Evolutionary conservation across 805 yeast genomes (phyloP), one percentile per base, ranked within the genome.

Genomic region (Candida ascalaphidarum): DNA sequence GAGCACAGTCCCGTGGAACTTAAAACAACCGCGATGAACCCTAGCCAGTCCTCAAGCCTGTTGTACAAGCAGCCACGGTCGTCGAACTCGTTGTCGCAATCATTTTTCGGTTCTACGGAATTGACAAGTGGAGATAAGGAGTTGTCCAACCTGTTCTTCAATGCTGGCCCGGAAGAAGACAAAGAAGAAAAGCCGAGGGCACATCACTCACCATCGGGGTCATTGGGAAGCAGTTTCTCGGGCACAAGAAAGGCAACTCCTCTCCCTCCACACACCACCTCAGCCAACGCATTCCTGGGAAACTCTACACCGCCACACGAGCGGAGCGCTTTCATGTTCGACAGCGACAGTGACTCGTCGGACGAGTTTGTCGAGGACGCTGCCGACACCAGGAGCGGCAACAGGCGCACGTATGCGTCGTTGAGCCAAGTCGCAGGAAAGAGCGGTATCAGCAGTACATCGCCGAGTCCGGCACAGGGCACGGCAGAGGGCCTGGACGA

Each of bases 401-500:
- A 37, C 16, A 44, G 50, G 15, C 37, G 48, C 14, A 65, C 69
- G 29, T 67, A 58, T 36, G 62, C 68, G 14, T 59, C 72, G 2
- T 44, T 68, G 25, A 62, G 68, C 30, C 72, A 67, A 35, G 73
- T 72, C 14, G 77, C 77, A 2, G 74, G 66, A 17, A 50, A 48
- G 27, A 60, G 48, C 33, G 65, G 66, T 4, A 54, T 58, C 23
- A 33, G 44, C 14, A 45, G 47, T 25, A 49, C 59, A 1, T 36
- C 54, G n/a, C 47, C 55, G 2, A 56, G 48, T 14, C 34, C 18
- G 8, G 26, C 18, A 3, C 40, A 39, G 8, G 58, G 48, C 14
- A 35, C 18, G 8, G 26, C 18, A 3, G 41, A 39, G 8, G 37
- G 33, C 10, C 31, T 22, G 15, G 35, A 29, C 8, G 39, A 35